These are phyloP conservation scores for Pythium graminicola DNA, from an alignment of 352 stramenopile genomes.

Conservation along the genomic window DNA sequence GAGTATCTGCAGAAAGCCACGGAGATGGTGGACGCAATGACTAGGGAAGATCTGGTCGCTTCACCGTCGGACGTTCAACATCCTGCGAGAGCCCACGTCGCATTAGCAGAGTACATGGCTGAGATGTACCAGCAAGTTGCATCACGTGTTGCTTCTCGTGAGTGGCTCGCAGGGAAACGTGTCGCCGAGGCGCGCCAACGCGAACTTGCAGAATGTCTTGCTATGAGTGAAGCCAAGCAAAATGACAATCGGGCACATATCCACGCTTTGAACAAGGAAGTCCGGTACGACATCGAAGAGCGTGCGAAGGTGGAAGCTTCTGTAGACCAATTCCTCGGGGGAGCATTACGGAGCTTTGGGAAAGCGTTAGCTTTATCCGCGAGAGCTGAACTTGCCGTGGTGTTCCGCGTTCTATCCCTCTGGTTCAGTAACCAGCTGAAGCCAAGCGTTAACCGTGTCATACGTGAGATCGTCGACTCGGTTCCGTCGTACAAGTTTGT, in stretches of 20 bases:
- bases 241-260: conserved; percentile 68
- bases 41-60: conserved; percentile 23
- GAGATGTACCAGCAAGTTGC: conserved; percentile 89
- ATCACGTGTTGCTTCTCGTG: conserved; percentile 73
- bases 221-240: conserved; percentile 49
- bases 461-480: conserved; percentile 69
- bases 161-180: conserved; percentile 84
- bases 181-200: conserved; percentile 60
- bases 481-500: conserved; percentile 96
- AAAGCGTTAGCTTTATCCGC: conserved; percentile 48
- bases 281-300: conserved; percentile 85
- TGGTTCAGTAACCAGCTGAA: conserved; percentile 92
- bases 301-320: conserved; percentile 78
- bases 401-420: conserved; percentile 91
- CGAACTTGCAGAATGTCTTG: conserved; percentile 55
- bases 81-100: conserved; percentile 75
- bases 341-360: conserved; percentile 86
- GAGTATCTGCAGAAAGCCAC: conserved; percentile 87
- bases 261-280: conserved; percentile 74
- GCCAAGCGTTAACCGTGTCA: conserved; percentile 68
- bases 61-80: conserved; percentile 30
- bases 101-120: conserved; percentile 87
- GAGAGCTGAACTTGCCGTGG: conserved; percentile 76
- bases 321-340: conserved; percentile 80
- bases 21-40: conserved; percentile 47